These are phyloP conservation scores for Casuarina cunninghamiana DNA, from an alignment of 306 rosid genomes.

Conservation along the genomic window DNA sequence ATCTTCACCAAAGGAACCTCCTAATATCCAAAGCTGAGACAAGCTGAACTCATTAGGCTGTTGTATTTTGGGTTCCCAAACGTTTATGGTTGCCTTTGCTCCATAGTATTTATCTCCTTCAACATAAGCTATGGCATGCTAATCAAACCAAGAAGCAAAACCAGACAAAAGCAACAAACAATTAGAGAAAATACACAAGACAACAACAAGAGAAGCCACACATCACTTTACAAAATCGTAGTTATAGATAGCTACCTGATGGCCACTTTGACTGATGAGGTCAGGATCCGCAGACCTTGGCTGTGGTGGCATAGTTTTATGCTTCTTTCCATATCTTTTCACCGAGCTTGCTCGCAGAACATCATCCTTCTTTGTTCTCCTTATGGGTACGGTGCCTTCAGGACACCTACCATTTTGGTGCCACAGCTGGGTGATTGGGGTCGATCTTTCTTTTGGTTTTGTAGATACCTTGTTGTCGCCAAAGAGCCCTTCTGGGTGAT, in stretches of 20 bases:
- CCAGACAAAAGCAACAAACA: constrained; percentile 4
- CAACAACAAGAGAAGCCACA: background rate
- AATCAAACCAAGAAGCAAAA: constrained; percentile 24
- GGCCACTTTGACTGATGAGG: constrained; percentile 91
- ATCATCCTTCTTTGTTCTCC: constrained; percentile 88
- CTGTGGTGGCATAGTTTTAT: constrained; percentile 66
- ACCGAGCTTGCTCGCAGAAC: constrained; percentile 87
- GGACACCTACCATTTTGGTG: constrained; percentile 82
- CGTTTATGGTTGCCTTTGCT: constrained; percentile 97
- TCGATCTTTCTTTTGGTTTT: constrained; percentile 42
- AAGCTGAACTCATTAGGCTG: constrained; percentile 95
- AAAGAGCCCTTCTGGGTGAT: constrained; percentile 85
- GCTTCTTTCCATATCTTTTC: constrained; percentile 85
- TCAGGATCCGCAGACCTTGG: constrained; percentile 97
- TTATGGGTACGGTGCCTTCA: constrained; percentile 76
- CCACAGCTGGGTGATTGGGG: constrained; percentile 72
- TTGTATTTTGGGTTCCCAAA: constrained; percentile 96
- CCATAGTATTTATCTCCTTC: constrained; percentile 94
- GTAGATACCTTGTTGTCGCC: constrained; percentile 67
- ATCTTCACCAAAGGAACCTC: constrained; percentile 97
- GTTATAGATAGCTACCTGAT: constrained; percentile 61
- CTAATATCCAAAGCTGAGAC: constrained; percentile 95
- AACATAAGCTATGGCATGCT: constrained; percentile 98
- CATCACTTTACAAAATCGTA: background rate
- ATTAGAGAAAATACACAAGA: background rate